Base-by-base conservation (phyloP, 345 rosid species). In the Brassica nigra region DNA sequence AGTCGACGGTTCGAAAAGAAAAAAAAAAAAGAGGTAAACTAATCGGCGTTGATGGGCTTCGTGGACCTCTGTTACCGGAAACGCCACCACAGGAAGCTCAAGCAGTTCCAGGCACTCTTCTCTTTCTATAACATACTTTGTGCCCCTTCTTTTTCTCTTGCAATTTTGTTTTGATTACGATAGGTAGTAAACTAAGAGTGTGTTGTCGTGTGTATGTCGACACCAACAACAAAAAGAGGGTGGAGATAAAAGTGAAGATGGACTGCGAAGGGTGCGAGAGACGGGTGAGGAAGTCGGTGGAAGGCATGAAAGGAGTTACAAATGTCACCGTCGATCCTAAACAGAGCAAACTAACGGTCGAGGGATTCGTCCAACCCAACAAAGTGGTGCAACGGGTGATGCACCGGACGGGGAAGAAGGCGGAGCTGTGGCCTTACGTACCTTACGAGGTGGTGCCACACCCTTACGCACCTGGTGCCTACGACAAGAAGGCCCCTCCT, bases 211-310 rank as follows among this genome's bases (percentile, higher is more conserved):
- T 65, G n/a, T 15, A 31, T 37, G 16, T 73, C 9, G 66, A 31
- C 29, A 0, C 62, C 9, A 33, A 37, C 55, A 85, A 89, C 8
- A 29, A 67, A 66, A 85, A 90, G 89, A 88, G 86, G 58, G 91
- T 90, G 80, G 82, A 82, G 62, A 78, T 82, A 14, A 82, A 78
- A 74, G 82, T 78, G 79, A 82, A 78, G 77, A 90, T 90, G 82
- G 95, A 90, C 85, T 88, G 95, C 81, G 88, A 89, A 81, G 91
- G 95, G 10, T 90, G 95, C 81, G 93, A 79, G 89, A 83, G 93
- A 39, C 85, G 86, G 12, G 95, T 90, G 76, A 87, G 84, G 80
- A 86, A 88, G 57, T 83, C 95, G 4, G 85, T 89, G 62, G 85
- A 88, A 49, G 89, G 88, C 58, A 89, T 90, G 95, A 88, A 82